These are phyloP conservation scores for Ambrosiella cleistominuta DNA, from an alignment of 2,329 filamentous ascomycete species.

Conservation along the genomic window DNA sequence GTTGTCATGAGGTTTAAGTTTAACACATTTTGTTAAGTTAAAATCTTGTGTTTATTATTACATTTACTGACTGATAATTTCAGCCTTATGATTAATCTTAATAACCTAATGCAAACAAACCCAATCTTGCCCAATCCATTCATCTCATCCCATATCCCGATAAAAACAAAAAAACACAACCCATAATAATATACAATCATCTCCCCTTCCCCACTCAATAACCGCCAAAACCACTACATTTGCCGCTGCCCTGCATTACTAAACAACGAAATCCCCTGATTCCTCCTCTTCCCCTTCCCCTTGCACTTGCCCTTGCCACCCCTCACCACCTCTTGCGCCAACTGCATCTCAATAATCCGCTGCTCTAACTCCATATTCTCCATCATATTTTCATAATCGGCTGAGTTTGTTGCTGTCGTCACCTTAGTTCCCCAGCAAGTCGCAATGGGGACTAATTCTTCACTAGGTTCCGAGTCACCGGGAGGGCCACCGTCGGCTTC, in stretches of 20 bases:
- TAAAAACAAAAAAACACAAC: not conserved
- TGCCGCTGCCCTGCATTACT: conserved; percentile 12
- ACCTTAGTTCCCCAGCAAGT: not conserved
- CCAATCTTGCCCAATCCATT: too few species aligned
- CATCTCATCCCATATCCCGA: too few species aligned
- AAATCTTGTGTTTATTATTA: too few species aligned
- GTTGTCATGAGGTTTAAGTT: too few species aligned
- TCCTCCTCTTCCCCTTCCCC: conserved; percentile 7
- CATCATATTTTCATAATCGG: not conserved
- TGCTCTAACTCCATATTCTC: conserved; percentile 13
- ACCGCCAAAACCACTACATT: not conserved
- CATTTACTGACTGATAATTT: too few species aligned
- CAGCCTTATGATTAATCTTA: too few species aligned
- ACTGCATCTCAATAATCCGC: conserved; percentile 43
- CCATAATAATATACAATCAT: not conserved
- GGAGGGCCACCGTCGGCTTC: not conserved
- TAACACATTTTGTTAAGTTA: too few species aligned
- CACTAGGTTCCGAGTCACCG: not conserved
- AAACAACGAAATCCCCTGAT: conserved; percentile 9
- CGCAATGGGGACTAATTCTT: not conserved
- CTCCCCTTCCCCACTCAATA: not conserved
- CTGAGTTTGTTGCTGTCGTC: not conserved
- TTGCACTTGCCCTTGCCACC: conserved; percentile 14
- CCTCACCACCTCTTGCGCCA: conserved; percentile 32
- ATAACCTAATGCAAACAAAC: too few species aligned